Percentiles rank a stretch among this genome's conserved stretches.
Conservation (phyloP, 345 rosid genomes). For the Adansonia digitata region DNA sequence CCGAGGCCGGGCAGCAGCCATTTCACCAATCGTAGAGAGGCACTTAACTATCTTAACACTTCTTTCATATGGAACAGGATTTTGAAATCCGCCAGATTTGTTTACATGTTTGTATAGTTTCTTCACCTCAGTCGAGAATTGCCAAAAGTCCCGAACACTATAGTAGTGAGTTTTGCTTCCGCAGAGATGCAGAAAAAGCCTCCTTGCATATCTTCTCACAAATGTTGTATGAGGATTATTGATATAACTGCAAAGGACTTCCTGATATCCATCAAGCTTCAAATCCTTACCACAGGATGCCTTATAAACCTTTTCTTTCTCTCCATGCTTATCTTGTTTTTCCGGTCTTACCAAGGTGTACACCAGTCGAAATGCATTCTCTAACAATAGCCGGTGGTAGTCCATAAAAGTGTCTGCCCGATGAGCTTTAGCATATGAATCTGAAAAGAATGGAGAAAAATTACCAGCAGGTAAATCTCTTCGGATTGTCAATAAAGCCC, state of each 20-base stretch:
- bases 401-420: slow-evolving; percentile 80
- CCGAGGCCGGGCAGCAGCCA: slow-evolving; percentile 86
- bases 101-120: slow-evolving; percentile 75
- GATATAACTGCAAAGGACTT: slow-evolving; percentile 92
- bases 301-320: slow-evolving; percentile 74
- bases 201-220: slow-evolving; percentile 95
- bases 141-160: slow-evolving; percentile 94
- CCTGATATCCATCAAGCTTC: slow-evolving; percentile 95
- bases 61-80: slow-evolving; percentile 77
- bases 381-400: slow-evolving; percentile 83
- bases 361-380: slow-evolving; percentile 86
- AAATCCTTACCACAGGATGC: slow-evolving; percentile 62
- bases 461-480: slow-evolving; percentile 94
- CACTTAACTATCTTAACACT: slow-evolving; percentile 92
- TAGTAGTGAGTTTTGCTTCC: slow-evolving; percentile 98
- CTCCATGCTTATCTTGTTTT: slow-evolving; percentile 91
- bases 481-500: slow-evolving; percentile 78
- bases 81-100: slow-evolving; percentile 88
- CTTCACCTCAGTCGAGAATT: slow-evolving; percentile 85
- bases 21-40: slow-evolving; percentile 90
- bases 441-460: slow-evolving; percentile 96
- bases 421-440: slow-evolving; percentile 92
- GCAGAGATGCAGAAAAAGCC: slow-evolving; percentile 91
- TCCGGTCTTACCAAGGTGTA: slow-evolving; percentile 96
- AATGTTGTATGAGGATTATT: slow-evolving; percentile 93